These are phyloP conservation scores for Phialophora tarda DNA, from an alignment of 2,329 filamentous ascomycete genomes.

Conservation along the genomic window DNA sequence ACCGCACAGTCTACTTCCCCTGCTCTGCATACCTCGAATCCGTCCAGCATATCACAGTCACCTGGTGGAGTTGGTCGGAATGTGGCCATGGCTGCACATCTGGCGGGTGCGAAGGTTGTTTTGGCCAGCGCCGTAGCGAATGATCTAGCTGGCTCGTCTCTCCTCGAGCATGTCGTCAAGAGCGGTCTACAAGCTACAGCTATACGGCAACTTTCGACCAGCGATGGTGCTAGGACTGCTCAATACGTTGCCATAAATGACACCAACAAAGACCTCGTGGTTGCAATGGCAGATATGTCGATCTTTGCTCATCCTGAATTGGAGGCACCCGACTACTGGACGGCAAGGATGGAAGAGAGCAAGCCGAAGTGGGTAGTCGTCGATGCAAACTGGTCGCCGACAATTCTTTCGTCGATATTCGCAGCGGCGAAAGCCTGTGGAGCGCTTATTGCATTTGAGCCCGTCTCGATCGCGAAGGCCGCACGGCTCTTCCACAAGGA, in stretches of 20 bases:
- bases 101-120: constrained; percentile 68
- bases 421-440: constrained; percentile 61
- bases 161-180: constrained; percentile 68
- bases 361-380: constrained; percentile 79
- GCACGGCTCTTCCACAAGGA: constrained; percentile 64
- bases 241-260: constrained; percentile 94
- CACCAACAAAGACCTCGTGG: constrained; percentile 76
- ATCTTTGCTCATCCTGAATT: constrained; percentile 66
- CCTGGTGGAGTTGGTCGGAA: constrained; percentile 93
- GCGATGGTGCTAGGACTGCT: constrained; percentile 70
- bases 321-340: constrained; percentile 63
- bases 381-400: constrained; percentile 82
- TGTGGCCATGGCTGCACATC: constrained; percentile 81
- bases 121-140: constrained; percentile 82
- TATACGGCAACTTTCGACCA: constrained; percentile 62
- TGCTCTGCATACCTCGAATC: constrained; percentile 79
- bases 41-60: constrained; percentile 77
- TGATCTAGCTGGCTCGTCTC: constrained; percentile 76
- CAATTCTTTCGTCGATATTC: constrained; percentile 71
- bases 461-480: constrained; percentile 83
- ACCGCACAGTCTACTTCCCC: constrained; percentile 45
- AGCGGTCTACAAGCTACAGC: constrained; percentile 69
- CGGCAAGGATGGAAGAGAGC: constrained; percentile 60
- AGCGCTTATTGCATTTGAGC: constrained; percentile 78
- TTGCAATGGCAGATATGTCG: constrained; percentile 95